phyloP scores from a whole-genome alignment of 2,329 filamentous ascomycete species.

The Chalaropsis thielavioides region DNA sequence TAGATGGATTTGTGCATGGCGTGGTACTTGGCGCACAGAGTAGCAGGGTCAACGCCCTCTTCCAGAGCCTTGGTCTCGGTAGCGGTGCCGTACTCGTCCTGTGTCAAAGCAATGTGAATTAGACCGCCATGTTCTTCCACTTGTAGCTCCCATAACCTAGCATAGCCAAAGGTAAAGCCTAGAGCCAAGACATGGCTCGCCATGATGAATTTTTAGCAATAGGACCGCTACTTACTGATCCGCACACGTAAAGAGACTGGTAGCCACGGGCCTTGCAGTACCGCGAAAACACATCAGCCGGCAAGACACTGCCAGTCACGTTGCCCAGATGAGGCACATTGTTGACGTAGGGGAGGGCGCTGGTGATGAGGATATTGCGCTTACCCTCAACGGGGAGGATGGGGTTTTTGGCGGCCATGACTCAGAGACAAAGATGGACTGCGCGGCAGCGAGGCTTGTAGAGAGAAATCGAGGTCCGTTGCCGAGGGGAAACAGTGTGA shows the following conservation, averaged over 20 bases:
- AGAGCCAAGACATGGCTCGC: background rate
- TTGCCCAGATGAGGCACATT: slow-evolving; percentile 76
- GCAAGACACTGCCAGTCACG: slow-evolving; percentile 74
- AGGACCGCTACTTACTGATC: slow-evolving; percentile 28
- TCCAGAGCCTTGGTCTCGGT: slow-evolving; percentile 93
- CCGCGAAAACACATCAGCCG: slow-evolving; percentile 71
- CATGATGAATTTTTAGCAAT: background rate
- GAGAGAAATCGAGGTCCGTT: background rate
- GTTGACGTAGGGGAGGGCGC: slow-evolving; percentile 69
- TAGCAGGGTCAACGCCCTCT: slow-evolving; percentile 64
- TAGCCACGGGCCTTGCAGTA: slow-evolving; percentile 69
- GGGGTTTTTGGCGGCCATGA: slow-evolving; percentile 23
- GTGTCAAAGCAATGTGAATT: slow-evolving; percentile 27
- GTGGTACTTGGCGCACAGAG: slow-evolving; percentile 88
- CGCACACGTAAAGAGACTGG: slow-evolving; percentile 74
- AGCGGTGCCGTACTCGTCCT: slow-evolving; percentile 86
- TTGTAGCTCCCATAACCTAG: background rate
- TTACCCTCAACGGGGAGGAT: slow-evolving; percentile 57
- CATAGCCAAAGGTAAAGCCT: background rate
- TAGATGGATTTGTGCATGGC: slow-evolving; percentile 81
- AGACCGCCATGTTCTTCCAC: background rate
- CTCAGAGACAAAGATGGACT: slow-evolving; percentile 1
- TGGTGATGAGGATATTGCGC: slow-evolving; percentile 80
- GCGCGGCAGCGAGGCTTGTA: background rate
- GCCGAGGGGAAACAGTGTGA: background rate